Base-by-base conservation (phyloP, 2,329 filamentous ascomycete genomes). In the Cytospora piceae region DNA sequence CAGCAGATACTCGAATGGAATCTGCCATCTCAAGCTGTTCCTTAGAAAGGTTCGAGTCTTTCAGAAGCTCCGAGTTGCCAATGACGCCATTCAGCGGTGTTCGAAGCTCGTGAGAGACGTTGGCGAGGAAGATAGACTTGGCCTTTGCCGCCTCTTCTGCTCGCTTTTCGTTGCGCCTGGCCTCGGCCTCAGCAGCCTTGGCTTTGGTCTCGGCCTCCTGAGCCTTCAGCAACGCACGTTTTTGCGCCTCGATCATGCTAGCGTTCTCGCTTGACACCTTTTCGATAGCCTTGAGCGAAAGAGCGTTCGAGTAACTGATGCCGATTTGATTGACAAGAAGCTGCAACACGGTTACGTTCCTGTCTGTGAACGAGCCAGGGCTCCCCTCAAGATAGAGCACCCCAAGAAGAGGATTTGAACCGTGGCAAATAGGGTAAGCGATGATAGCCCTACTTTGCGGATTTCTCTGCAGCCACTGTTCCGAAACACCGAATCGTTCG, bases 11-110 rank as follows among this genome's bases (percentile, higher is more conserved):
- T 58, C 92, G 87, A 63, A 96, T 95, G 20, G 92, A 94, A 73
- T 96, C 92, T 4, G 92, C 91, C 82, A 93, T 95, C 70, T 96
- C 92, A 37, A 88, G 83, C 75, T 96, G 92, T 69, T 96, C 92
- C 66, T 83, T 85, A 69, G 90, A 88, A 61, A 96, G 80, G 27
- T 85, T 80, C 71, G 90, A 94, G 73, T 95, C 92, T 57, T 91
- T 83, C 9, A 96, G 78, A 20, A 96, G 84, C 75, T 96, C 93
- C 14, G 90, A 91, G 81, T 96, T 96, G 56, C 93, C 93, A 72
- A 96, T 94, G 11, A 96, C 92, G 34, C 93, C 93, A 65, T 94
- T 94, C 58, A 96, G 88, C 0, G 93, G 93, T 1, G 91, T 94
- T 56, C 90, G 87, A 65, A 94, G 79, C 77, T 94, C 91, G 76